phyloP scores from a whole-genome alignment of 1,139 yeast species.

The Yamadazyma diddensiae region DNA sequence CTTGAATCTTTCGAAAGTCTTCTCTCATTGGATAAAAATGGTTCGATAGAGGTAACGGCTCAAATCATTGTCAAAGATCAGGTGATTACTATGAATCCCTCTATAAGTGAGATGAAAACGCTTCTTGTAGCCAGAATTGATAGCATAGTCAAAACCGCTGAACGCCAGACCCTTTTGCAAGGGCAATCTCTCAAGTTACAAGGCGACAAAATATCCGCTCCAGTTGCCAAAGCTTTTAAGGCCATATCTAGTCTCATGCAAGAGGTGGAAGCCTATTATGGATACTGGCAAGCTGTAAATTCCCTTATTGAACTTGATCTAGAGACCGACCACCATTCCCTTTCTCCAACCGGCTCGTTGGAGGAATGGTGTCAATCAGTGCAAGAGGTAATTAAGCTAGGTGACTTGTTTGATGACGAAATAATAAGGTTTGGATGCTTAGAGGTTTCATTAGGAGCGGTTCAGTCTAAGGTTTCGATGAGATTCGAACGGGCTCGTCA shows the following conservation, averaged over 20 bases:
- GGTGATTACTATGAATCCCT: conserved; percentile 36
- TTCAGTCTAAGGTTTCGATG: conserved; percentile 52
- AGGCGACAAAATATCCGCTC: background rate
- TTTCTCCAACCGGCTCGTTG: conserved; percentile 30
- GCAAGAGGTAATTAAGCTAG: conserved; percentile 41
- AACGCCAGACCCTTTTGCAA: conserved; percentile 12
- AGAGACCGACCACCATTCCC: conserved; percentile 10
- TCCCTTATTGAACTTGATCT: conserved; percentile 53
- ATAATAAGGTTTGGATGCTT: conserved; percentile 40
- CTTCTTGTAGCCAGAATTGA: conserved; percentile 13
- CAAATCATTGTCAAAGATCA: conserved; percentile 40
- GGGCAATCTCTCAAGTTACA: background rate
- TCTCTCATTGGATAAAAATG: background rate
- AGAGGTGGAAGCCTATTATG: conserved; percentile 33
- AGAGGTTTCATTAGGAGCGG: conserved; percentile 46
- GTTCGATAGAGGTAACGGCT: background rate
- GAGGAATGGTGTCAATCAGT: conserved; percentile 48
- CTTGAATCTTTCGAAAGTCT: background rate
- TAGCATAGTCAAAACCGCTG: conserved; percentile 13
- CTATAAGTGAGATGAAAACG: conserved; percentile 21
- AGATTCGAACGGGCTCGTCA: conserved; percentile 61
- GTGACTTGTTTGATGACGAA: conserved; percentile 52
- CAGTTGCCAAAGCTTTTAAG: conserved; percentile 8
- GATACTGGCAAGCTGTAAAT: conserved; percentile 57
- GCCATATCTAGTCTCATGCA: conserved; percentile 20